phyloP scores from a whole-genome alignment of 305 asterid species.

The Ilex paraguariensis region DNA sequence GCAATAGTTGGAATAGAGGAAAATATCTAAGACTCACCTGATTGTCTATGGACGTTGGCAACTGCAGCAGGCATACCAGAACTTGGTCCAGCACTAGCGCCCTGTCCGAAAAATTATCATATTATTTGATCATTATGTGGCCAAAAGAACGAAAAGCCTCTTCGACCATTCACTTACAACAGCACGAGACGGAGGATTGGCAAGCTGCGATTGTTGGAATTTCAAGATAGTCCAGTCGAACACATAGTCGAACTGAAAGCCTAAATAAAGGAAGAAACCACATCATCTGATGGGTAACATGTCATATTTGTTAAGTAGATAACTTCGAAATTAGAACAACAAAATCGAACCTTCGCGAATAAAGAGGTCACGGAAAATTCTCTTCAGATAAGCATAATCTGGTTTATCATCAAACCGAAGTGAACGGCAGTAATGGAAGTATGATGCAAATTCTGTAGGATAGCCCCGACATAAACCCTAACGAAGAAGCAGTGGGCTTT shows the following conservation, averaged over 20 bases:
- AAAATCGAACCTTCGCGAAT: constrained; percentile 67
- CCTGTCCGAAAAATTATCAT: constrained; percentile 42
- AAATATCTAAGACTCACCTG: constrained; percentile 29
- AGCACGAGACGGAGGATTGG: constrained; percentile 70
- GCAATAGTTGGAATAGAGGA: neutral
- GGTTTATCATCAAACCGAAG: constrained; percentile 79
- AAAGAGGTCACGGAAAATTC: constrained; percentile 78
- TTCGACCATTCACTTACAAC: constrained; percentile 45
- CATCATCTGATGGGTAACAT: neutral
- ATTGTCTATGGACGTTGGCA: constrained; percentile 48
- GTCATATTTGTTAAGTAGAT: neutral
- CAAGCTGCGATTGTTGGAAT: constrained; percentile 77
- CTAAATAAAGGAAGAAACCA: constrained; percentile 30
- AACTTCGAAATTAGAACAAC: neutral
- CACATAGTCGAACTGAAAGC: constrained; percentile 76
- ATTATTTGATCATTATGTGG: constrained; percentile 5
- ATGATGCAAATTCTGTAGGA: constrained; percentile 78
- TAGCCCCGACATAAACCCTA: constrained; percentile 67
- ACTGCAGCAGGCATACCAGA: constrained; percentile 53
- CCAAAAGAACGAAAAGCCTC: constrained; percentile 6
- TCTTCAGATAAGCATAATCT: constrained; percentile 80
- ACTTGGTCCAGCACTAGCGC: constrained; percentile 55
- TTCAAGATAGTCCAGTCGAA: constrained; percentile 87
- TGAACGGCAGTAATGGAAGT: constrained; percentile 88
- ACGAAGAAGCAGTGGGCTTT: constrained; percentile 2